Base-by-base conservation (phyloP, 2,329 filamentous ascomycete species). In the Paecilomyces fulvus region DNA sequence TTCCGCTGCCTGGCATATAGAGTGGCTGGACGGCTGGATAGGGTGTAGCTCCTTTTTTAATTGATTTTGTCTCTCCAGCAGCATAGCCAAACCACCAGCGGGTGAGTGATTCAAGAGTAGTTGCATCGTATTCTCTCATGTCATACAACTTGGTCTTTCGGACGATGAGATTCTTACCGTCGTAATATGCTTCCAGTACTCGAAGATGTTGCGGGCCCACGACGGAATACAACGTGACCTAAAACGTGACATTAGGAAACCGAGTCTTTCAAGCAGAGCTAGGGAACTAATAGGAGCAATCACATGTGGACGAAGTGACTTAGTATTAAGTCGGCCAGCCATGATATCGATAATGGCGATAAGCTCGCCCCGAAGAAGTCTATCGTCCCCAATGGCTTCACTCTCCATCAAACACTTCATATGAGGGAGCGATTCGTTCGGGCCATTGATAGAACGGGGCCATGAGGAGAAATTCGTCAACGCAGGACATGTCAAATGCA, bases 141-240 rank as follows among this genome's bases (percentile, higher is more conserved):
- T 60, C 49, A 46, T 56, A 58, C 14, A 58, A n/a, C 48, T 21
- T 30, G 33, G 56, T 56, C 23, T 23, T 51, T 23, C 56, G 51
- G n/a, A 60, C 52, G n/a, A 56, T 51, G 30, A 60, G 58, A 30
- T 60, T 46, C 30, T 55, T 51, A 25, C 54, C 56, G 43, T 58
- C 54, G 31, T 53, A 60, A 23, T 54, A 58, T 17, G 56, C 56
- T 53, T 60, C 58, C 56, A 60, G 11, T 12, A 58, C 56, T 28
- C 56, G 51, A 30, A 58, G 17, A 49, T 58, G 48, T 28, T 54
- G 54, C 33, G 56, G 43, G 7, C 30, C 56, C 46, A 58, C 49
- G n/a, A 54, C 52, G 53, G 56, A 60, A 53, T 56, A 54, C 30
- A 60, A 17, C 56, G 56, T 54, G 21, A 58, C 30, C 56, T 60